Conservation (phyloP, 768 basidiomycete genomes). For the Hydnomerulius pinastri region DNA sequence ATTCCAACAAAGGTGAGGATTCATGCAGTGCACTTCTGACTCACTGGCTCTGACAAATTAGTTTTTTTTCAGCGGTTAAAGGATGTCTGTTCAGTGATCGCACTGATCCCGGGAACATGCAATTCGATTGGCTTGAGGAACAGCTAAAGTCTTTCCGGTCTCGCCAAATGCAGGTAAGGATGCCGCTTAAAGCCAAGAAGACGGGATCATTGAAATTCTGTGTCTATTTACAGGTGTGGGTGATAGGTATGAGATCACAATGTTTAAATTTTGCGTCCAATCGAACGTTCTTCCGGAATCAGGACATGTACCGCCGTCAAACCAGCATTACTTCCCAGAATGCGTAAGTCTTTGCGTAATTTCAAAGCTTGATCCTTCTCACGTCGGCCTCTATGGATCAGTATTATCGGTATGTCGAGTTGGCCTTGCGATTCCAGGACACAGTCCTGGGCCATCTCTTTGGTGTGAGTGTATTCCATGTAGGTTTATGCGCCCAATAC, state of each 20-base stretch:
- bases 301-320: slow-evolving; percentile 88
- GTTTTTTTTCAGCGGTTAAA: slow-evolving; percentile 58
- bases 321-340: slow-evolving; percentile 80
- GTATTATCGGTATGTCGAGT: slow-evolving; percentile 70
- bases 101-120: slow-evolving; percentile 83
- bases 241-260: slow-evolving; percentile 38
- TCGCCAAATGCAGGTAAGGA: slow-evolving; percentile 70
- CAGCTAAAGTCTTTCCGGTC: slow-evolving; percentile 70
- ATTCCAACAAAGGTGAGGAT: slow-evolving; percentile 76
- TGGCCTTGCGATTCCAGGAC: slow-evolving; percentile 83
- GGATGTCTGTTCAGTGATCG: slow-evolving; percentile 66
- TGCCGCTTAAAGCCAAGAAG: background rate
- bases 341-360: slow-evolving; percentile 56
- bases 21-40: background rate
- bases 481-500: slow-evolving; percentile 29
- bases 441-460: slow-evolving; percentile 85
- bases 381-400: slow-evolving; percentile 13
- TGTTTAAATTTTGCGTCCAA: slow-evolving; percentile 1
- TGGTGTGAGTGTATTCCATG: slow-evolving; percentile 55
- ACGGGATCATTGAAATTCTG: background rate
- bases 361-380: background rate
- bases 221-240: slow-evolving; percentile 40
- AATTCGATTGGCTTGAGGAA: slow-evolving; percentile 90
- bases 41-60: slow-evolving; percentile 8
- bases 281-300: slow-evolving; percentile 27